phyloP scores from a whole-genome alignment of 2,329 filamentous ascomycete species.

The Diaporthe citri region DNA sequence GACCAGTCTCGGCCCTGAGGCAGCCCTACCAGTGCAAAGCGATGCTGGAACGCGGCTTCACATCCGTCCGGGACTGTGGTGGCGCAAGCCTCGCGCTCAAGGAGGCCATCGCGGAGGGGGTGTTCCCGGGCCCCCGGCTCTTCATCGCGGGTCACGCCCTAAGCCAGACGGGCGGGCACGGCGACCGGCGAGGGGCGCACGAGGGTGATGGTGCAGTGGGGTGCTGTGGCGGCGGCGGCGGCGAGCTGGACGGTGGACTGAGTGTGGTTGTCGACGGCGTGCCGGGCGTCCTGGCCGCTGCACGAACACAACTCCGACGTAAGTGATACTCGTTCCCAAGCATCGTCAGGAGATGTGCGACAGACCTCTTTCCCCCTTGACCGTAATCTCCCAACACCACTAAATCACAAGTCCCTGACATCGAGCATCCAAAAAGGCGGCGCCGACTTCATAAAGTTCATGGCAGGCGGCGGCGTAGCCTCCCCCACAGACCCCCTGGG shows the following conservation, averaged over 20 bases:
- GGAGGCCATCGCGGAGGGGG: conserved; percentile 67
- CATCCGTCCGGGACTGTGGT: conserved; percentile 69
- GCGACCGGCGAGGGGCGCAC: conserved; percentile 61
- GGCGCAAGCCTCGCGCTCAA: conserved; percentile 67
- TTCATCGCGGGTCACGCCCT: conserved; percentile 68
- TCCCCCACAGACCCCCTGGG: conserved; percentile 66
- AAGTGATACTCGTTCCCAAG: background rate
- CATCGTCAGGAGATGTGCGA: accelerated
- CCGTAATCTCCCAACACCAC: no score
- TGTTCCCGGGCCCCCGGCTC: conserved; percentile 66
- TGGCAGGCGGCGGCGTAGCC: conserved; percentile 69
- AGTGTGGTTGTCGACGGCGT: conserved; percentile 66
- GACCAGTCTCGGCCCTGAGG: conserved; percentile 55
- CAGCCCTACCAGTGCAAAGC: conserved; percentile 61
- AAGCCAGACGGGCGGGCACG: conserved; percentile 70
- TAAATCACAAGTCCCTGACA: background rate
- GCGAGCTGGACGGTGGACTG: conserved; percentile 45
- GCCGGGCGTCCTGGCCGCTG: conserved; percentile 63
- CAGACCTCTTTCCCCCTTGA: background rate
- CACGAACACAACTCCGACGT: conserved; percentile 65
- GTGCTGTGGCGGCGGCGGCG: conserved; percentile 59
- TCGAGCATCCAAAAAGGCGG: conserved; percentile 48
- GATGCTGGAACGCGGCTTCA: conserved; percentile 70
- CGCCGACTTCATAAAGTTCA: conserved; percentile 73
- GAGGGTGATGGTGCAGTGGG: conserved; percentile 43